Base-by-base conservation (phyloP, 805 yeast species). In the Yamadazyma tumulicola region DNA sequence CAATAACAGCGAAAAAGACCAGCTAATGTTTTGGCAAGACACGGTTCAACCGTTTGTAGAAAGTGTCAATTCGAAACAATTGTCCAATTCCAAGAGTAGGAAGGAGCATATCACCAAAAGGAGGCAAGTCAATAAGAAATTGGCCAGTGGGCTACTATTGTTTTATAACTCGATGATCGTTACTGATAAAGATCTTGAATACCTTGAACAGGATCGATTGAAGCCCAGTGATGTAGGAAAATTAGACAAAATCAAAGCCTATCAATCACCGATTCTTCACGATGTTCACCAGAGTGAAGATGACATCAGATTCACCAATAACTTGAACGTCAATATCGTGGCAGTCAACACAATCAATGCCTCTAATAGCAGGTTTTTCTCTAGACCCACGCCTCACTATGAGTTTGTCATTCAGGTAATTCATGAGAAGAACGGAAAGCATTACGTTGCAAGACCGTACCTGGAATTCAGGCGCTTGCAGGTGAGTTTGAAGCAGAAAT, bases 41-140 rank as follows among this genome's bases (percentile, higher is more conserved):
- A 80, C 81, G 31, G 79, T 88, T 0, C 96, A 89, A 58, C 79
- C 80, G 17, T 86, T 89, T 50, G 75, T 82, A 50, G 95, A 88
- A 52, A 74, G 81, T 36, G 80, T 93, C 61, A 81, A 85, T 56
- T 61, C 70, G 14, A 77, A 85, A 54, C 75, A 77, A 27, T 76
- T 91, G 32, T 79, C 88, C 42, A 74, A 79, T 38, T 74, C 89
- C 17, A 75, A 75, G 26, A 96, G 86, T 46, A 66, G 96, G 20
- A 81, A 79, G 11, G 86, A 83, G 41, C 63, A 75, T n/a, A 76
- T 87, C 23, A 60, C 69, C 23, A 65, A 64, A 2, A 81, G 93
- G 49, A 67, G 87, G 19, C 75, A 83, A 43, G 58, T 80, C 30
- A 78, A 78, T 15, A 59, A 63, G 38, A 83, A 82, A 47, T 38